Conservation (phyloP, 164 flowering plant species). For the Sedum album region DNA sequence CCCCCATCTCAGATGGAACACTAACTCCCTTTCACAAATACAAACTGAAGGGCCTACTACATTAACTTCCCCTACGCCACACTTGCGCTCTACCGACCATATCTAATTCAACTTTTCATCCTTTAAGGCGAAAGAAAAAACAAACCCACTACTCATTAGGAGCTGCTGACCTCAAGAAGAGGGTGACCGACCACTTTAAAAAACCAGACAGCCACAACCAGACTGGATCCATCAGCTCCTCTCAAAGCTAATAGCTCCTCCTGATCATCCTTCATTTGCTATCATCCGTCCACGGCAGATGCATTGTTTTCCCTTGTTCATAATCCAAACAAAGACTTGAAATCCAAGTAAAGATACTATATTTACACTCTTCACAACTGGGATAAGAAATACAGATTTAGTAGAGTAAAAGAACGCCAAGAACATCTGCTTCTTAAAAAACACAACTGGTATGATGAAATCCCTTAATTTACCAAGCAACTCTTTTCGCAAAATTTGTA, state of each 20-base stretch:
- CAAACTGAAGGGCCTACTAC: not conserved
- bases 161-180: conserved; percentile 4
- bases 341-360: too few relatives aligned
- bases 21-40: not conserved
- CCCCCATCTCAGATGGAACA: not conserved
- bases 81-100: not conserved
- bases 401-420: not conserved
- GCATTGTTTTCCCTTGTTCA: too few relatives aligned
- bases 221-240: not conserved
- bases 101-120: not conserved
- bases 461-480: not conserved
- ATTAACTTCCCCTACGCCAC: not conserved
- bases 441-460: conserved; percentile 1
- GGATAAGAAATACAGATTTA: too few relatives aligned
- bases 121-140: not conserved
- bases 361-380: too few relatives aligned
- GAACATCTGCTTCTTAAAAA: not conserved
- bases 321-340: too few relatives aligned
- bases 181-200: not conserved
- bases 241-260: not conserved
- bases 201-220: not conserved
- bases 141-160: not conserved
- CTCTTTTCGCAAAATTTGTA: not conserved
- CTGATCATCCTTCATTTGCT: too few relatives aligned
- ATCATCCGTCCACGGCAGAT: too few relatives aligned